These are phyloP conservation scores for Rhodotorula graminis DNA, from an alignment of 768 basidiomycete species.

Conservation along the genomic window DNA sequence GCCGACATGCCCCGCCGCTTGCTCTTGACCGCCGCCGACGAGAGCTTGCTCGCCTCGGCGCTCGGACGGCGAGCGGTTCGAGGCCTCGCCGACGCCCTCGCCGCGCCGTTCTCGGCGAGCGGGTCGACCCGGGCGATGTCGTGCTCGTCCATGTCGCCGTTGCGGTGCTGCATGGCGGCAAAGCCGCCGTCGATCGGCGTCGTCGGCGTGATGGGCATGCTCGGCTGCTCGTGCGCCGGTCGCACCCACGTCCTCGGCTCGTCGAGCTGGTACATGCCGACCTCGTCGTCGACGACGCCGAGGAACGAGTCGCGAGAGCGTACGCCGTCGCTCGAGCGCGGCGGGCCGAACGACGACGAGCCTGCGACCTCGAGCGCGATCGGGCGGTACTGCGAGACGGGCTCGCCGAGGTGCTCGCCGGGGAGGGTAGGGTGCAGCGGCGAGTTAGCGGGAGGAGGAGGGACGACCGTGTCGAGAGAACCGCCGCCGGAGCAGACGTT, in stretches of 20 bases:
- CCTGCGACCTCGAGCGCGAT: conserved; percentile 75
- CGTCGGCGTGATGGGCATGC: conserved; percentile 20
- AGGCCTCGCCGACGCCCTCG: background rate
- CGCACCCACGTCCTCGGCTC: conserved; percentile 63
- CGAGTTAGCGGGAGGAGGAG: conserved; percentile 60
- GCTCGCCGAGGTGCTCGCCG: conserved; percentile 86
- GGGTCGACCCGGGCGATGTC: too few relatives aligned
- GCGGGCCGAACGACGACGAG: conserved; percentile 54
- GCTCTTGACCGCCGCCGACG: conserved; percentile 60
- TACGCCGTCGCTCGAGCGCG: conserved; percentile 43
- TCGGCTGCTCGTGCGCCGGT: background rate
- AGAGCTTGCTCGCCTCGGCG: background rate
- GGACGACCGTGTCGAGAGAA: conserved; percentile 64
- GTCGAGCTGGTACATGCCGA: conserved; percentile 79
- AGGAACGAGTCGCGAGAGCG: conserved; percentile 68
- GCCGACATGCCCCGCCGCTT: conserved; percentile 17
- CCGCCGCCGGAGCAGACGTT: conserved; percentile 86
- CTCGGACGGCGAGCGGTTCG: background rate
- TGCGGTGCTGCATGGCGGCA: background rate
- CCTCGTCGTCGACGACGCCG: conserved; percentile 88
- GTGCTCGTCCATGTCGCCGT: too few relatives aligned
- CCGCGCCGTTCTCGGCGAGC: too few relatives aligned
- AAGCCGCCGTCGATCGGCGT: background rate
- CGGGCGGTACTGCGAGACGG: conserved; percentile 92
- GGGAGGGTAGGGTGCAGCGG: conserved; percentile 74